Evolutionary conservation across 441 rosid genomes (phyloP).

Genomic region (Syzygium syzygioides): DNA sequence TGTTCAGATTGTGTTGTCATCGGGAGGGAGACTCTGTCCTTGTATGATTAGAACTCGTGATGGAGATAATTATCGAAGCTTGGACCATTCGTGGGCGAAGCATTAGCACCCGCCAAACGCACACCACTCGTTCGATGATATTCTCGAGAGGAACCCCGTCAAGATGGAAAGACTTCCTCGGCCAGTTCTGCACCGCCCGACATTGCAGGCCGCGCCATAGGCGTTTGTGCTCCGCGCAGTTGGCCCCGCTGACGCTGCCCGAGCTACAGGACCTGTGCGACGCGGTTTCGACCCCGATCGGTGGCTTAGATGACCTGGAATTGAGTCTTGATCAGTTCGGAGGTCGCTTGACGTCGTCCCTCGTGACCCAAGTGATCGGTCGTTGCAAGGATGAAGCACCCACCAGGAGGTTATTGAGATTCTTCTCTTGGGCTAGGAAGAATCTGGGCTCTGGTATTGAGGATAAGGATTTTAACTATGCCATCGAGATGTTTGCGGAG

Average conservation of each 20-base stretch:
- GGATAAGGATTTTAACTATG: slow-evolving; percentile 59
- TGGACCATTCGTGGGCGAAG: neutral
- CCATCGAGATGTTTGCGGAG: slow-evolving; percentile 53
- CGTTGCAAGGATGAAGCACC: slow-evolving; percentile 55
- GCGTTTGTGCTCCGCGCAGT: slow-evolving; percentile 15
- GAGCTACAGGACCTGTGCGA: slow-evolving; percentile 26
- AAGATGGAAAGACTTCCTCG: slow-evolving; percentile 11
- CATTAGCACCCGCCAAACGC: neutral
- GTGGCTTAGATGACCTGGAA: slow-evolving; percentile 78
- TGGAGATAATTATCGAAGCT: neutral
- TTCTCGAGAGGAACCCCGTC: slow-evolving; percentile 6
- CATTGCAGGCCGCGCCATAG: slow-evolving; percentile 1
- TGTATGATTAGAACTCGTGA: neutral
- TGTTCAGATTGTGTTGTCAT: neutral
- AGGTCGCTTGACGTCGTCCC: slow-evolving; percentile 27
- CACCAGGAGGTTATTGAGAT: slow-evolving; percentile 58
- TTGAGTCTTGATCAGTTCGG: slow-evolving; percentile 30
- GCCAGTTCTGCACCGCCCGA: neutral
- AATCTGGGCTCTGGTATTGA: slow-evolving; percentile 24
- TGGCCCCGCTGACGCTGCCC: slow-evolving; percentile 15
- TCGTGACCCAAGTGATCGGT: slow-evolving; percentile 40
- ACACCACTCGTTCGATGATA: slow-evolving; percentile 26
- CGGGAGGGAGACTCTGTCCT: neutral
- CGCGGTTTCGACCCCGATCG: slow-evolving; percentile 48
- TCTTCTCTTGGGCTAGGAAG: slow-evolving; percentile 72